Percentiles rank a stretch among this genome's conserved stretches.
Evolutionary conservation across 2,329 filamentous ascomycete genomes (phyloP).

Genomic region (Talaromyces sp.): DNA sequence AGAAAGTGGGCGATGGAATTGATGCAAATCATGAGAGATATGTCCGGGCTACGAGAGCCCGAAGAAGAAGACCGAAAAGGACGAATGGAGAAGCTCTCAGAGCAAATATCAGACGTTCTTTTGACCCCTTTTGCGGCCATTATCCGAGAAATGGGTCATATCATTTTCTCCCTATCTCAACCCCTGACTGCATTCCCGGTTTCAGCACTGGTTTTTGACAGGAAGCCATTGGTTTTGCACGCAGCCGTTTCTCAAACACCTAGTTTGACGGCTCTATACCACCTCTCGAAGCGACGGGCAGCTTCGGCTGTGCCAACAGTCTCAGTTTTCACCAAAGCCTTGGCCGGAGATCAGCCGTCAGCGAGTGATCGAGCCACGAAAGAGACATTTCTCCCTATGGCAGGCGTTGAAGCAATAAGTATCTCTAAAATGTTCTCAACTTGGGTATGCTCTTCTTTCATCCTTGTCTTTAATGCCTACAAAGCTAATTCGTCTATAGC

Average conservation of each 20-base stretch:
- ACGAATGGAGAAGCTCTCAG: conserved; percentile 17
- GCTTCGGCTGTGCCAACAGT: conserved; percentile 21
- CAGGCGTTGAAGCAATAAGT: conserved; percentile 26
- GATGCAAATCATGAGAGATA: conserved; percentile 24
- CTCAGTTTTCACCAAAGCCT: conserved; percentile 26
- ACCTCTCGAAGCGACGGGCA: conserved; percentile 23
- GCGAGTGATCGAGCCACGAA: conserved; percentile 6
- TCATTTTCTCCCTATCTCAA: conserved; percentile 26
- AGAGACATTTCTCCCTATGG: conserved; percentile 26
- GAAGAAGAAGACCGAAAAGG: conserved; percentile 21
- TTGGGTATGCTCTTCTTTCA: conserved; percentile 13
- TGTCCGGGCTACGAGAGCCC: conserved; percentile 21
- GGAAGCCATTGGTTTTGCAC: conserved; percentile 23
- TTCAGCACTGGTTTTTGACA: conserved; percentile 22
- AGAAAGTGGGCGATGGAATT: conserved; percentile 23
- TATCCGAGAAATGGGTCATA: conserved; percentile 22
- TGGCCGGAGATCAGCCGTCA: conserved; percentile 10
- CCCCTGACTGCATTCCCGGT: conserved; percentile 27
- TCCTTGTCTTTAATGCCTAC: background rate
- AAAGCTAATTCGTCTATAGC: conserved; percentile 9
- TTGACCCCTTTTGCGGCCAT: conserved; percentile 22
- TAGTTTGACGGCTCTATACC: conserved; percentile 25
- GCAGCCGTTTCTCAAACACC: conserved; percentile 26
- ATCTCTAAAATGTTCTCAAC: conserved; percentile 26
- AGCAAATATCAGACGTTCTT: conserved; percentile 21